A percentile compares a stretch with the other conserved stretches of the same genome.
Evolutionary conservation across 805 yeast species (phyloP).

Genomic region (Kazachstania kunashirensis): DNA sequence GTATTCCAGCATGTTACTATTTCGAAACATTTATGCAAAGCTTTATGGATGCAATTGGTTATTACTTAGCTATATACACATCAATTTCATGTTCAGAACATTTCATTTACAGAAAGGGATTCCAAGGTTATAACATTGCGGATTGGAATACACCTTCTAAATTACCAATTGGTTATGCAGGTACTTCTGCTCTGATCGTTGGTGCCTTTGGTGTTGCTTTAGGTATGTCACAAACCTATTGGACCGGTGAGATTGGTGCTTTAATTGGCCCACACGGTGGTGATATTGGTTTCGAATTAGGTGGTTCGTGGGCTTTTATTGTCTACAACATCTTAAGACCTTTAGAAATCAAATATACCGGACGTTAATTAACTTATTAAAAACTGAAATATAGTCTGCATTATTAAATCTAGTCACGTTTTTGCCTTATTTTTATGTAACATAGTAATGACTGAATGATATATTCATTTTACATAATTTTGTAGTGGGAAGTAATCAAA

Average conservation of each 20-base stretch:
- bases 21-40: conserved; percentile 65
- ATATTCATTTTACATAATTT: no score
- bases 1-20: conserved; percentile 76
- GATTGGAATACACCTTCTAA: conserved; percentile 46
- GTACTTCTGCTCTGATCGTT: conserved; percentile 64
- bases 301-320: conserved; percentile 52
- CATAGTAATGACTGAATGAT: no score
- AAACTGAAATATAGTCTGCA: no score
- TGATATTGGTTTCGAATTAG: conserved; percentile 78
- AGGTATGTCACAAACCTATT: conserved; percentile 86
- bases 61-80: conserved; percentile 80
- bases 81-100: conserved; percentile 70
- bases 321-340: conserved; percentile 50
- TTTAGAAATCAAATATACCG: conserved; percentile 56
- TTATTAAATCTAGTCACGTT: no score
- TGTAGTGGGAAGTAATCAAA: no score
- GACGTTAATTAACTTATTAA: no score
- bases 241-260: conserved; percentile 55
- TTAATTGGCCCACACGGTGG: conserved; percentile 61
- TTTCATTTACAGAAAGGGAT: conserved; percentile 60
- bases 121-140: conserved; percentile 50
- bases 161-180: conserved; percentile 71
- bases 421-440: no score
- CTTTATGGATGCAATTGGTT: conserved; percentile 86
- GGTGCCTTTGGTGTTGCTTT: conserved; percentile 82